phyloP scores from a whole-genome alignment of 148 eudicot species.

The Polygonum aviculare region DNA sequence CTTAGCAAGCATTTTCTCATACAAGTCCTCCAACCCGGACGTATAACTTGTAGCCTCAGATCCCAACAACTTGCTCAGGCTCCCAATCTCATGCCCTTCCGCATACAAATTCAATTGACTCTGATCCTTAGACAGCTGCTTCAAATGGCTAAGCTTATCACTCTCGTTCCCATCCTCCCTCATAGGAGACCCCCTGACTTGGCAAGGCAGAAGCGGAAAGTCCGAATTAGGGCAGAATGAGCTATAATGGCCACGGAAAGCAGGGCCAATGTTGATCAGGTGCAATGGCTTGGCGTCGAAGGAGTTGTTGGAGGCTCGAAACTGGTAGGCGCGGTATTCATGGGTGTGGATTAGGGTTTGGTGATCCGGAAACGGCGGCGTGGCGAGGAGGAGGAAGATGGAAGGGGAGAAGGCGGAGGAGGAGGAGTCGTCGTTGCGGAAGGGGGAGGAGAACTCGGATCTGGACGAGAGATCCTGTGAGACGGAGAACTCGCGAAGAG shows the following conservation, averaged over 20 bases:
- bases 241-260: conserved; percentile 57
- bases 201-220: conserved; percentile 40
- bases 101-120: conserved; percentile 37
- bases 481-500: conserved; percentile 42
- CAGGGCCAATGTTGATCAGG: conserved; percentile 71
- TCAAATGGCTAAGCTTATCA: conserved; percentile 26
- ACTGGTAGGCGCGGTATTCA: conserved; percentile 55
- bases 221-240: conserved; percentile 44
- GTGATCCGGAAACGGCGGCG: conserved; percentile 51
- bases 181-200: conserved; percentile 34
- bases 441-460: conserved; percentile 20
- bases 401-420: conserved; percentile 18
- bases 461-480: conserved; percentile 25
- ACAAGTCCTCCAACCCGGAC: conserved; percentile 62
- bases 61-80: conserved; percentile 54
- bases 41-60: conserved; percentile 37
- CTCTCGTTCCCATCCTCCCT: conserved; percentile 25
- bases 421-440: conserved; percentile 7
- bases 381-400: conserved; percentile 52
- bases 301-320: conserved; percentile 5
- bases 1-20: conserved; percentile 69
- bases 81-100: conserved; percentile 43
- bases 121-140: conserved; percentile 26
- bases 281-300: conserved; percentile 43
- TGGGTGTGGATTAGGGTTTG: conserved; percentile 53